These are phyloP conservation scores for Rhazya stricta DNA, from an alignment of 257 asterid species.

Conservation along the genomic window DNA sequence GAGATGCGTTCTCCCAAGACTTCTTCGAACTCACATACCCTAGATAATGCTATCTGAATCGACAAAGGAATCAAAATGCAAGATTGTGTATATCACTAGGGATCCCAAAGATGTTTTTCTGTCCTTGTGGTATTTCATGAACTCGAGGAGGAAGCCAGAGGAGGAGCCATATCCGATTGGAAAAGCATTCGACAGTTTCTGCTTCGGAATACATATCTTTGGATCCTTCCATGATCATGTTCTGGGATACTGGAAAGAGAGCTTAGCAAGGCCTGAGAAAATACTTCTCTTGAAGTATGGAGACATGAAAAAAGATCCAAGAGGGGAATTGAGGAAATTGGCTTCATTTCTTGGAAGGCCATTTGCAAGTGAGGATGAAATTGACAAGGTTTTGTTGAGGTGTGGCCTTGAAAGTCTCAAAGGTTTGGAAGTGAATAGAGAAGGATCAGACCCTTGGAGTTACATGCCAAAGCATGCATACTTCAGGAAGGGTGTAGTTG, in stretches of 20 bases:
- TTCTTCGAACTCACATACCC: constrained; percentile 33
- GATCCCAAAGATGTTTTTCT: constrained; percentile 39
- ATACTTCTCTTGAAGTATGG: constrained; percentile 35
- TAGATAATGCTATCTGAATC: constrained; percentile 26
- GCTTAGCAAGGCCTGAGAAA: constrained; percentile 27
- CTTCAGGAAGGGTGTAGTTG: constrained; percentile 37
- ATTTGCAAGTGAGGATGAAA: constrained; percentile 14
- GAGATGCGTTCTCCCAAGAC: constrained; percentile 16
- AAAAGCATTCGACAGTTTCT: constrained; percentile 23
- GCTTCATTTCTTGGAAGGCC: constrained; percentile 36
- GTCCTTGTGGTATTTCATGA: constrained; percentile 38
- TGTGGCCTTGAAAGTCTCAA: constrained; percentile 35
- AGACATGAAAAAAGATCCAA: constrained; percentile 27
- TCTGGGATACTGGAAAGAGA: constrained; percentile 30
- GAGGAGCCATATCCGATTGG: constrained; percentile 21
- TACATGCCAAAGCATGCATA: constrained; percentile 21
- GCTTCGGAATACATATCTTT: constrained; percentile 19
- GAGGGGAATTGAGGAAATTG: constrained; percentile 22
- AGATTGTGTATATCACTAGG: constrained; percentile 35
- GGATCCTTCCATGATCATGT: constrained; percentile 33
- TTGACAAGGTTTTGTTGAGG: constrained; percentile 28
- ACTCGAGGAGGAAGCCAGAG: background rate
- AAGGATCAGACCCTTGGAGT: constrained; percentile 10
- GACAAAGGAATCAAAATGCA: constrained; percentile 16
- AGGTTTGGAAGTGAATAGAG: constrained; percentile 35